Conservation (phyloP, 371 early-diverging fungal species). For the Mucor sp. region DNA sequence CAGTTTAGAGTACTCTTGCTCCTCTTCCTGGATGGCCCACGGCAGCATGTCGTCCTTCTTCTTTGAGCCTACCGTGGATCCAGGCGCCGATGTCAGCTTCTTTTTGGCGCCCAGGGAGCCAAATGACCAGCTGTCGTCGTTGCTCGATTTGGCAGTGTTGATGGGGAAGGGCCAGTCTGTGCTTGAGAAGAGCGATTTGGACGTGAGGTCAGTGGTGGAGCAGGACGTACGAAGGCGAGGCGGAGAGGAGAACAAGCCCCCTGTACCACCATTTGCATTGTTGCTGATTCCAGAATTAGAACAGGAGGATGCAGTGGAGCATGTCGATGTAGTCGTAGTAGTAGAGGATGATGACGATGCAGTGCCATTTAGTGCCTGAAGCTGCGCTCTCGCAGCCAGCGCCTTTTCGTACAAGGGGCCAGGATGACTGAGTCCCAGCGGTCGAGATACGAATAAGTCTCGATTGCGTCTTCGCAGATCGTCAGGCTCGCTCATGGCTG, state of each 20-base stretch:
- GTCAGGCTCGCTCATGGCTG: conserved; percentile 50
- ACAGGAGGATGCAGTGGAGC: conserved; percentile 17
- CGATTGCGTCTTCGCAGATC: conserved; percentile 40
- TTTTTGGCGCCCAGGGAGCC: conserved; percentile 28
- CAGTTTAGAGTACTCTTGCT: background rate
- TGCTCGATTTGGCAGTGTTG: background rate
- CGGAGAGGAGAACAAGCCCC: conserved; percentile 15
- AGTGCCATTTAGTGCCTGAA: conserved; percentile 28
- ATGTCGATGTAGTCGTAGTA: conserved; percentile 3
- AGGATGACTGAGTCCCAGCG: conserved; percentile 29
- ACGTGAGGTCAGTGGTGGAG: conserved; percentile 21
- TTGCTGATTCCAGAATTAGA: conserved; percentile 2
- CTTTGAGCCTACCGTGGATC: conserved; percentile 13
- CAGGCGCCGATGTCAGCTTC: conserved; percentile 10
- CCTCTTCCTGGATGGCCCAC: conserved; percentile 26
- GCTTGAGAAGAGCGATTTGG: conserved; percentile 14
- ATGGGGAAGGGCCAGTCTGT: conserved; percentile 44
- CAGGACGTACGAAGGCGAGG: conserved; percentile 10
- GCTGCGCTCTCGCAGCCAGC: conserved; percentile 41
- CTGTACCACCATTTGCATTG: conserved; percentile 6
- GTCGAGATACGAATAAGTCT: conserved; percentile 32
- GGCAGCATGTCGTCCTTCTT: conserved; percentile 15
- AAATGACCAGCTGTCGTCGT: conserved; percentile 30
- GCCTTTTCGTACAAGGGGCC: conserved; percentile 50
- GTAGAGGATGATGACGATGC: conserved; percentile 10